Evolutionary conservation across 495 filamentous ascomycete species (phyloP), one percentile per base, ranked within the genome.

Genomic region (Podospora pseudoanserina): DNA sequence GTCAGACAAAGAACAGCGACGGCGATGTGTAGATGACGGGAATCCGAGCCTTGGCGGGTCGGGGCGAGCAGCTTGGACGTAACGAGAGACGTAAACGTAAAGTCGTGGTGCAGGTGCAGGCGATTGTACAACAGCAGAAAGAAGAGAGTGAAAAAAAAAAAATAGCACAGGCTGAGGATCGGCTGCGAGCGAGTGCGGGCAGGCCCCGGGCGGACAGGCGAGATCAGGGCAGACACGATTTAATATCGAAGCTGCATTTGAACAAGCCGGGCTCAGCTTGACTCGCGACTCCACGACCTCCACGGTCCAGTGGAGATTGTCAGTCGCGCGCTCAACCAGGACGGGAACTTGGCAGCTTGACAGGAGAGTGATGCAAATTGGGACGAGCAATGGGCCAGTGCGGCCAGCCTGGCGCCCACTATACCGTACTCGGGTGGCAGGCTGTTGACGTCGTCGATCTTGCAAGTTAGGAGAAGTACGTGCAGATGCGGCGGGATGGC

Each of bases 291-390:
- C 61, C 61, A 63, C 32, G 32, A 49, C 60, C 59, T 44, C 58
- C 32, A 44, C 23, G 62, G 58, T 57, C 23, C 60, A 66, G 73
- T 75, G 73, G 73, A 75, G 69, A 75, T 71, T 69, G 67, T 68
- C 49, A 65, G 63, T 67, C 65, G 66, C 63, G 68, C 61, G 39
- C 63, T 67, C 64, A 53, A 44, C 63, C 49, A 18, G 39, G 39
- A 5, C 39, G 15, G 39, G 39, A 49, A 49, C 49, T 59, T 62
- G 62, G 60, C 59, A 59, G 58, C 49, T 70, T 71, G 57, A 67
- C 34, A 58, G 63, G 63, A 67, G 19, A 62, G 57, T 65, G 68
- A 72, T 70, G 64, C 27, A 65, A 70, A 70, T 63, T 65, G 49
- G 71, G 19, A 70, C 62, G 62, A 68, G 49, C 56, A 62, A 67